Base-by-base conservation (phyloP, 1,284 basidiomycete species). In the Ustilago curta region DNA sequence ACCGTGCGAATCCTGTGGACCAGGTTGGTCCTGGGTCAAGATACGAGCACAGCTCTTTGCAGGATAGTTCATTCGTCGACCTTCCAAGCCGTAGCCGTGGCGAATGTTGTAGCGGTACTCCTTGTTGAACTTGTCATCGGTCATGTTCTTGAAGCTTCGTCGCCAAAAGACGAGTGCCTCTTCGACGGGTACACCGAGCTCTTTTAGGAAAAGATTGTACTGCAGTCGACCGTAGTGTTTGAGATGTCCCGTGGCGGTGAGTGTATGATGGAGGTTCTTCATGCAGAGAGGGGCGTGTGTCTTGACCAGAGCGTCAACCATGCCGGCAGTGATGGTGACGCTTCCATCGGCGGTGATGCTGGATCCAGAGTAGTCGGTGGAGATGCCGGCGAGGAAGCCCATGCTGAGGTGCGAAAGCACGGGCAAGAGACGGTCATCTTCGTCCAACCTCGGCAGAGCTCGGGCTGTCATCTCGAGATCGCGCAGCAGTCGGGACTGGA, bases 81-180 rank as follows among this genome's bases (percentile, higher is more conserved):
- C 97, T 85, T 99, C 97, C 45, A 97, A 87, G 48, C 97, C 97
- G 84, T 92, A 99, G 9, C 91, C 91, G 86, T 99, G 97, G 42
- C 96, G 91, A 78, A 99, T 95, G 80, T 99, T 99, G 86, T 99
- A 99, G 79, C 91, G 91, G 88, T 98, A 92, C 83, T 97, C 93
- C 85, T 99, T 99, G 87, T 95, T 95, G 87, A 99, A 99, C 86
- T 95, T 93, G 87, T 99, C 95, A 76, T 98, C 95, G 23, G 91
- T 91, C 51, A 88, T 86, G 48, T 86, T 88, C 31, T 85, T 85
- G 85, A 97, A 98, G 35, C 92, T 91, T 78, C 91, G 91, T 59
- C 94, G 88, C 97, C 97, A 99, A 86, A 98, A 99, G 8, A 90
- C 86, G 56, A 98, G 86, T 2, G 97, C 95, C 86, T 99, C 96